Evolutionary conservation across 108 stramenopile genomes (phyloP), one percentile per base, ranked within the genome.

Genomic region (Nannochloropsis oceanica): DNA sequence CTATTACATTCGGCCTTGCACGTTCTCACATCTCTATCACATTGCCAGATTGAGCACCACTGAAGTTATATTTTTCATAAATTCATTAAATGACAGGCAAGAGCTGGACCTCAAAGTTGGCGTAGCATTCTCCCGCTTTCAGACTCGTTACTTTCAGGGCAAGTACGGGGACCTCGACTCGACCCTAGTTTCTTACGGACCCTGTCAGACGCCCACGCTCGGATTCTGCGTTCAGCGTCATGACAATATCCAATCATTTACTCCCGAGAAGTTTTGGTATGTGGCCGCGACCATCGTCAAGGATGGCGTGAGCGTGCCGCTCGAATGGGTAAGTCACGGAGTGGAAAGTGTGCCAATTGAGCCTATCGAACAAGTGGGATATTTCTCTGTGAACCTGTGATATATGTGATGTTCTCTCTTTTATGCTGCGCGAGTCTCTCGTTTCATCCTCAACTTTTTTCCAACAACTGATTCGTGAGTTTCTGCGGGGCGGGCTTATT

Each of bases 51-150:
- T 34, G 34, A 34, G 34, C 5, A 34, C 34, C 34, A 34, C 34
- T 34, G 34, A 34, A 34, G 34, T 34, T 5, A 34, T 34, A 34
- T 34, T 34, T 34, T 5, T 34, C 34, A n/a, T n/a, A n/a, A 34
- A 34, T 34, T 5, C 34, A 34, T 34, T 5, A 34, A 34, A 0
- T 73, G 0, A 73, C 9, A 73, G 96, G 34, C 96, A 95, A 86
- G 97, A 96, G 86, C 91, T 98, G 79, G 97, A 98, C 92, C 86
- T 98, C 73, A 94, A 95, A 81, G 94, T 98, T 1, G 96, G 96
- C 42, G 94, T 95, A 27, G 95, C 94, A n/a, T 96, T 97, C 87
- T 95, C 95, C 0, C 91, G 97, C 44, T 96, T 95, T 81, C 94
- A 94, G 87, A 97, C 96, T 13, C 86, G 94, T n/a, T 94, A 92